Percentiles rank a stretch among this genome's conserved stretches.
Conservation (phyloP, 2,329 filamentous ascomycete genomes). For the Penicillium vulpinum region DNA sequence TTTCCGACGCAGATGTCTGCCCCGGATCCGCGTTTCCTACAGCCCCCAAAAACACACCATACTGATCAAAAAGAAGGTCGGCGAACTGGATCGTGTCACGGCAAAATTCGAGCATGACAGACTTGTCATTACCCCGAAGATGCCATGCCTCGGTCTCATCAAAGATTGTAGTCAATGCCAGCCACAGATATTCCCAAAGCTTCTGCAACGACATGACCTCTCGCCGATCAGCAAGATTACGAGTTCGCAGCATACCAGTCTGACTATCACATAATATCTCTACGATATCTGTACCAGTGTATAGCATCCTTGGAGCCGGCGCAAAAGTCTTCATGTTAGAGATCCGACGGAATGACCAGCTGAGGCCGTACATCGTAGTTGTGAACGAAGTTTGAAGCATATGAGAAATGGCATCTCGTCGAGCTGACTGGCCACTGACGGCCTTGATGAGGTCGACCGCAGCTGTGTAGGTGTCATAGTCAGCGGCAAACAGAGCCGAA, state of each 20-base stretch:
- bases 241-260: conserved; percentile 61
- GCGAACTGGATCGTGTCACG: conserved; percentile 94
- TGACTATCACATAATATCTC: conserved; percentile 65
- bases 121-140: conserved; percentile 65
- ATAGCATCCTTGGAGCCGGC: conserved; percentile 61
- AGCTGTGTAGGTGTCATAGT: conserved; percentile 75
- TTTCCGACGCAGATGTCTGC: conserved; percentile 47
- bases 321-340: conserved; percentile 59
- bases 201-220: conserved; percentile 68
- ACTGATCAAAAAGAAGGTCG: conserved; percentile 79
- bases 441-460: conserved; percentile 80
- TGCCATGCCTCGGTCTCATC: conserved; percentile 83
- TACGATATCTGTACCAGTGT: conserved; percentile 62
- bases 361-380: conserved; percentile 58
- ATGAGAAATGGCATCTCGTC: conserved; percentile 62
- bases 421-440: conserved; percentile 68
- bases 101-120: conserved; percentile 85
- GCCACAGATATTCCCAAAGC: conserved; percentile 87
- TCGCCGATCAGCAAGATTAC: conserved; percentile 55
- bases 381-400: conserved; percentile 59
- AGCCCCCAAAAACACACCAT: conserved; percentile 76
- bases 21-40: conserved; percentile 51
- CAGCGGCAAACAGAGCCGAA: conserved; percentile 76
- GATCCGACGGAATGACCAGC: conserved; percentile 57
- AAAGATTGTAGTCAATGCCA: conserved; percentile 76